Conservation (phyloP, 805 yeast genomes). For the Ogataea methanolica region DNA sequence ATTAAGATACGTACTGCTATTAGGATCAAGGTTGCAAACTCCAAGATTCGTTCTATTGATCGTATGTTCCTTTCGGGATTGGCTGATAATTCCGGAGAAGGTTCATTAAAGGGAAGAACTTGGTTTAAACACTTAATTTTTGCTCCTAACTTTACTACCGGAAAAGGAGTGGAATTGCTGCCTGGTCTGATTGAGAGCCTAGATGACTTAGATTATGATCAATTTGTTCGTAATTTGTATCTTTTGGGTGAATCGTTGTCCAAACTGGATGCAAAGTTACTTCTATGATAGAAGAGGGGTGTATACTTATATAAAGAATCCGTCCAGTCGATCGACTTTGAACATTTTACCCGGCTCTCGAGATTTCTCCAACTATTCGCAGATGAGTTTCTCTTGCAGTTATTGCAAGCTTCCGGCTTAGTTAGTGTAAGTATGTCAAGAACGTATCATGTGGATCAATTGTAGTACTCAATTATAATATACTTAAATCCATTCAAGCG, state of each 20-base stretch:
- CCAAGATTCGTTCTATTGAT: conserved; percentile 50
- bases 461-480: no score
- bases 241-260: conserved; percentile 6
- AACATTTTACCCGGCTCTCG: no score
- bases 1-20: conserved; percentile 58
- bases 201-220: conserved; percentile 39
- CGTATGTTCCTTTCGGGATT: conserved; percentile 41
- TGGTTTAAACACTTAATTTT: conserved; percentile 65
- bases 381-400: no score
- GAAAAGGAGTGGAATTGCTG: conserved; percentile 46
- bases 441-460: no score
- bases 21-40: conserved; percentile 49
- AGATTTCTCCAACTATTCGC: no score
- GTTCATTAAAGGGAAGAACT: conserved; percentile 44
- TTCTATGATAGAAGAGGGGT: not conserved
- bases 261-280: conserved; percentile 11
- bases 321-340: no score
- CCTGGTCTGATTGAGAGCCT: conserved; percentile 60
- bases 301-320: not conserved
- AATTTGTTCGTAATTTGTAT: conserved; percentile 15
- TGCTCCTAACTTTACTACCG: conserved; percentile 53
- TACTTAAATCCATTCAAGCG: no score
- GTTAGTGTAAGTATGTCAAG: no score
- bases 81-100: conserved; percentile 16
- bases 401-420: no score